Base-by-base conservation (phyloP, 352 stramenopile species). In the Phytophthora meadii region DNA sequence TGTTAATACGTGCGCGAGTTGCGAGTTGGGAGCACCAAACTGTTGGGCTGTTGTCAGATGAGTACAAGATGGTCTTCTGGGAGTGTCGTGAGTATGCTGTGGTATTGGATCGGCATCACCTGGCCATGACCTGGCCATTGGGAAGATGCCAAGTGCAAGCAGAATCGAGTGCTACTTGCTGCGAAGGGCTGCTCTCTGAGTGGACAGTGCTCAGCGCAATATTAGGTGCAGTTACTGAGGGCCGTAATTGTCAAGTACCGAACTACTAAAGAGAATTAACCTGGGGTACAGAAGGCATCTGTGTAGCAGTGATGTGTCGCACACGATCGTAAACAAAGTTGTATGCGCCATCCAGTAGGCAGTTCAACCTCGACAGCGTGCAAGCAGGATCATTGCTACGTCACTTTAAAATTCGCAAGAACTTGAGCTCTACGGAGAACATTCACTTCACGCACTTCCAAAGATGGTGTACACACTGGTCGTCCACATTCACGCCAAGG, bases 381-480 rank as follows among this genome's bases (percentile, higher is more conserved):
- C 7, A 32, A 40, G 34, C 34, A n/a, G n/a, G n/a, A n/a, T n/a
- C n/a, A n/a, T 3, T 15, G 36, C 36, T 32, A 32, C 30, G 8
- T 55, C 51, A 68, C 41, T 68, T 30, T 48, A 12, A 27, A 55
- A 52, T 63, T 57, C 30, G 19, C 52, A 44, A 58, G 48, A 36
- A 37, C 25, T 27, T 27, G 39, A 55, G 46, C 44, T n/a, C 24
- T 25, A 55, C 19, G 19, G 19, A 22, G 19, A 22, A 22, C 32
- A 56, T 24, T 34, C 12, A 36, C 14, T 14, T 48, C 17, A 51
- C 39, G 19, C 46, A 37, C 32, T 25, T 24, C 8, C 40, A 53
- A 34, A 34, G 7, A 65, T 70, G 54, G 54, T 70, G 17, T 70
- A 52, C 47, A 70, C 61, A 22, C 15, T 70, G 40, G 61, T 70